A percentile compares a stretch with the other conserved stretches of the same genome.
These are phyloP conservation scores for Symbiodinium pilosum DNA, from an alignment of 73 alveolate species.

Conservation along the genomic window DNA sequence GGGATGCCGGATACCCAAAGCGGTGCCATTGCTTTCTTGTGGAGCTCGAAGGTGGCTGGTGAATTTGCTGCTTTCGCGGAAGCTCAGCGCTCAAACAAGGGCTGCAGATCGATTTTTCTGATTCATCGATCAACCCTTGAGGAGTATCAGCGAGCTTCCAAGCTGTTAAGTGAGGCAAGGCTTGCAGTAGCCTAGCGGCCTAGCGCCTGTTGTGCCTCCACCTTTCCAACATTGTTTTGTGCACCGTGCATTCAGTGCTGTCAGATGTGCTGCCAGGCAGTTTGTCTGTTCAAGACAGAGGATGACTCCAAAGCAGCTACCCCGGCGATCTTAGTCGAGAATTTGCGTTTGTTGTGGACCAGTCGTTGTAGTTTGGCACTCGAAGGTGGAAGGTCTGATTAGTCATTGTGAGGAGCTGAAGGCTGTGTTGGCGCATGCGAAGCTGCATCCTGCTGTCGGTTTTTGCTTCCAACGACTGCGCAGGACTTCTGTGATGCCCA, in stretches of 20 bases:
- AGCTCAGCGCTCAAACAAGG: neutral
- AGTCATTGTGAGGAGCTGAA: slow-evolving; percentile 4
- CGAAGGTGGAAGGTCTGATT: neutral
- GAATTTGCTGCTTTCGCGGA: slow-evolving; percentile 88
- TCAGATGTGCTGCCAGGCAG: slow-evolving; percentile 52
- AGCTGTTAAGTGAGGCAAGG: neutral
- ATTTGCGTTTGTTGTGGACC: too few species aligned
- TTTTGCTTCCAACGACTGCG: too few species aligned
- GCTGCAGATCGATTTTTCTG: neutral
- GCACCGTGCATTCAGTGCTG: too few species aligned
- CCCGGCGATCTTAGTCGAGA: too few species aligned
- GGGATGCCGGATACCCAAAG: slow-evolving; percentile 20
- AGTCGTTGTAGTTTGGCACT: neutral
- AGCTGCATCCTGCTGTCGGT: neutral
- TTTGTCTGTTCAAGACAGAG: slow-evolving; percentile 44
- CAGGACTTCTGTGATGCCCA: slow-evolving; percentile 9
- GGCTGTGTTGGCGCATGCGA: neutral
- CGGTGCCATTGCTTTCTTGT: slow-evolving; percentile 16
- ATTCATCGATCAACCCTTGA: neutral
- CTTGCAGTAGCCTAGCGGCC: neutral
- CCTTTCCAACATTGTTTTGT: too few species aligned
- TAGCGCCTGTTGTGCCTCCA: too few species aligned
- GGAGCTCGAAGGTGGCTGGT: slow-evolving; percentile 57
- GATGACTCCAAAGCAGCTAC: slow-evolving; percentile 35
- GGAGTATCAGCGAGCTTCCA: neutral